Evolutionary conservation across 305 asterid species (phyloP), one percentile per base, ranked within the genome.

Genomic region (Euphrasia arctica): DNA sequence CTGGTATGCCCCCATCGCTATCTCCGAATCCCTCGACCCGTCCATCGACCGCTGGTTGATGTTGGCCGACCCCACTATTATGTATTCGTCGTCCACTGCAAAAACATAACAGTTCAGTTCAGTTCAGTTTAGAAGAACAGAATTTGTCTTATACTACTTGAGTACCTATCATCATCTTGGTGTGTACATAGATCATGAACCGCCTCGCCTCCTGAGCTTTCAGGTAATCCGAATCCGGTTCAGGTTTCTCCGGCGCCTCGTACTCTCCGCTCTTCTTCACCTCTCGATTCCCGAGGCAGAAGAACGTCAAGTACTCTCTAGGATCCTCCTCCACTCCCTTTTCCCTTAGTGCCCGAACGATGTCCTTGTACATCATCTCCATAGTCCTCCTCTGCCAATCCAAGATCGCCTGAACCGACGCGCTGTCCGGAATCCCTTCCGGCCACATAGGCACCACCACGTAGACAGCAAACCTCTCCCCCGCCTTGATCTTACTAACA

Each of bases 381-480:
- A 91, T 81, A 0, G 97, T 91, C 65, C 97, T 79, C 80, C 74
- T 84, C 71, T 91, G 97, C 97, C 96, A 88, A 70, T 91, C 93
- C 48, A 91, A 77, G 74, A 91, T 88, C 6, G 95, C 97, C 66
- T 91, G 96, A 14, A 86, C 96, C 0, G 96, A 81, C 3, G 82
- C 79, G 14, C 94, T 77, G 73, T 88, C 97, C 0, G 97, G 97
- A 8, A 76, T 60, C 63, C 97, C 97, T 78, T 91, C 97, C 0
- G 97, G 97, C 97, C 97, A 91, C 97, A 91, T 91, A 4, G 96
- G 97, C 45, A 91, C 85, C 43, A 91, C 89, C 11, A 86, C 54
- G 29, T 91, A 91, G 5, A 91, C 92, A 0, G 79, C 66, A 63
- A 91, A 91, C 69, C 89, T 83, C 64, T 91, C 96, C 42, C 95